Evolutionary conservation across 148 eudicot genomes (phyloP), one percentile per base, ranked within the genome.

Genomic region (Polygonum maritimum): DNA sequence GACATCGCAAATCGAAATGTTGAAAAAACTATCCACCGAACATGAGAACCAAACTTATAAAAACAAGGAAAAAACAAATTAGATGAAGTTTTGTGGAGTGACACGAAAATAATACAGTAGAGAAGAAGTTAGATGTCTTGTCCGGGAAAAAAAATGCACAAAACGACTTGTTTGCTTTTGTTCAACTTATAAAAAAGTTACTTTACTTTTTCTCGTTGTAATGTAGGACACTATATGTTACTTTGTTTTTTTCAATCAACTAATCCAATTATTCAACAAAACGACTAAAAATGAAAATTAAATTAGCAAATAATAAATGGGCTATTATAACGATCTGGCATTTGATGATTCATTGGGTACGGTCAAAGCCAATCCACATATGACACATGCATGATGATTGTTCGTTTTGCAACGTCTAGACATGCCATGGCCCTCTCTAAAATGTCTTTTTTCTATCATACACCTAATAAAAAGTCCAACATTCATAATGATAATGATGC

Each of bases 381-480:
- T 38, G 8, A 67, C 71, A 67, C 19, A 67, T 12, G 44, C 31
- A 67, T 67, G 44, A 67, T 16, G 71, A 36, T 38, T 14, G 41
- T 67, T 67, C 36, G 31, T 22, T 26, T 31, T 12, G 38, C 69
- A 60, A 60, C 16, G 44, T 19, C 71, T 67, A 36, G 71, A 67
- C 71, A 67, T 36, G 8, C 2, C 19, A 14, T 67, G 44, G 44
- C 71, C 71, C 71, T 35, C 44, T 6, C 18, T n/a, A 7, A 26
- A 26, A 26, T 67, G 71, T 65, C 71, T 35, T 65, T 65, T 65
- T 33, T 36, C 40, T 33, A 67, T 67, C 19, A 6, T 36, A 67
- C 71, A 67, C 71, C 7, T 33, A 67, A 67, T 67, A 14, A 67
- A 54, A 67, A 67, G 41, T 67, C 71, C 71, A 67, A 35, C 71